phyloP scores from a whole-genome alignment of 208 protist genomes.

The Leishmania tarentolae region DNA sequence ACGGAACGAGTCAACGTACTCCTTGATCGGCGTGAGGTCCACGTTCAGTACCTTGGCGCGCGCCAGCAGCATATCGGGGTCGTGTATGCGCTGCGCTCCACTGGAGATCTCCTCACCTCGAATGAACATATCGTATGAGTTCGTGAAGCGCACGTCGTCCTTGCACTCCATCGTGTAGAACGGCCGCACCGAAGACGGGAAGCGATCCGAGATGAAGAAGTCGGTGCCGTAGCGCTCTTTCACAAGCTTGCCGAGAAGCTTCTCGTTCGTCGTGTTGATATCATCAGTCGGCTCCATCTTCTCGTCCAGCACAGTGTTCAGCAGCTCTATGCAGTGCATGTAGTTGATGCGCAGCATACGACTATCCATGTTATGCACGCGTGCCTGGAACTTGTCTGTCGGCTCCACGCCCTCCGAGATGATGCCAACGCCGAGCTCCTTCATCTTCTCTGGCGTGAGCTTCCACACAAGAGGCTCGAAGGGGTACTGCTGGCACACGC shows the following conservation, averaged over 20 bases:
- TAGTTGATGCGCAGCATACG: constrained; percentile 93
- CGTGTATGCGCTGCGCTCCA: constrained; percentile 99
- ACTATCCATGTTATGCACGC: constrained; percentile 73
- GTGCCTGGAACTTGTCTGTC: constrained; percentile 80
- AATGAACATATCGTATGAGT: constrained; percentile 99
- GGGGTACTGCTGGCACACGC: constrained; percentile 92
- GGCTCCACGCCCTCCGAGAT: constrained; percentile 71
- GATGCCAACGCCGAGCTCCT: constrained; percentile 83
- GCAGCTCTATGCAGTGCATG: constrained; percentile 92
- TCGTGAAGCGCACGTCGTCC: constrained; percentile 89
- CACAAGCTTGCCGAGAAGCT: constrained; percentile 96
- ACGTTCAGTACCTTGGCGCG: constrained; percentile 82
- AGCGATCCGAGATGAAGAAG: constrained; percentile 99
- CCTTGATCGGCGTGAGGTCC: constrained; percentile 86
- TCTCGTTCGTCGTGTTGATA: constrained; percentile 96
- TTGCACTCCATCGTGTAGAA: constrained; percentile 99
- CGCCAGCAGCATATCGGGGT: constrained; percentile 92
- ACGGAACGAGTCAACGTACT: constrained; percentile 99
- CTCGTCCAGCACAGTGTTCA: constrained; percentile 89
- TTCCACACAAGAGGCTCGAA: constrained; percentile 92
- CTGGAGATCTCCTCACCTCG: constrained; percentile 99
- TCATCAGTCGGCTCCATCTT: constrained; percentile 89
- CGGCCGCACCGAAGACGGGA: constrained; percentile 95
- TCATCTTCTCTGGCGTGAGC: constrained; percentile 78
- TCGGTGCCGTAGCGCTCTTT: constrained; percentile 98